phyloP scores from a whole-genome alignment of 2,329 filamentous ascomycete genomes.

The Magnaporthiopsis poae region DNA sequence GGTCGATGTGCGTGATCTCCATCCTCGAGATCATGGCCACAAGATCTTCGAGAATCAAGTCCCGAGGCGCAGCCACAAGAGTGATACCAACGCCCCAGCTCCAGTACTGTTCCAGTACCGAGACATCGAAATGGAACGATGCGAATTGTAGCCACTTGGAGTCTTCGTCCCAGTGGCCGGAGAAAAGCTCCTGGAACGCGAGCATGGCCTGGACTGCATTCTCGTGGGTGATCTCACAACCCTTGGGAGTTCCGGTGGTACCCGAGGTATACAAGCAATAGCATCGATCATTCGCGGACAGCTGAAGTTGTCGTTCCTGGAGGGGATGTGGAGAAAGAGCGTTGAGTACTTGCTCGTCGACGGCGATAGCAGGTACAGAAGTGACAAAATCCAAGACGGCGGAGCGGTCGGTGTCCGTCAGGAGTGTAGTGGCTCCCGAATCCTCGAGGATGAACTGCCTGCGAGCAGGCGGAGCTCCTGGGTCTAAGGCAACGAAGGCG shows the following conservation, averaged over 20 bases:
- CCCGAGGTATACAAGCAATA: slow-evolving; percentile 85
- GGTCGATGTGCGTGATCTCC: slow-evolving; percentile 77
- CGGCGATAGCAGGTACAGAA: slow-evolving; percentile 23
- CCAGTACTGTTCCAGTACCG: slow-evolving; percentile 89
- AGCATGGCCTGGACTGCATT: slow-evolving; percentile 85
- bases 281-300: slow-evolving; percentile 47
- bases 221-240: slow-evolving; percentile 78
- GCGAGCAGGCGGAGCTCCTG: slow-evolving; percentile 59
- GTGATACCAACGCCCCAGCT: slow-evolving; percentile 86
- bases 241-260: slow-evolving; percentile 78
- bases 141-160: slow-evolving; percentile 90
- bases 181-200: slow-evolving; percentile 71
- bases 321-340: neutral
- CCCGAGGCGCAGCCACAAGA: slow-evolving; percentile 70
- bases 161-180: slow-evolving; percentile 57
- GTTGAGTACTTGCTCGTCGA: slow-evolving; percentile 24
- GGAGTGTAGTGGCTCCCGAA: slow-evolving; percentile 53
- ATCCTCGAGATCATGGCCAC: slow-evolving; percentile 60
- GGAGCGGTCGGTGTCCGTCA: slow-evolving; percentile 37
- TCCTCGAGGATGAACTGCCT: slow-evolving; percentile 71
- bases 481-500: slow-evolving; percentile 71
- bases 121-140: slow-evolving; percentile 89
- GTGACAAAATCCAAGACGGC: slow-evolving; percentile 24
- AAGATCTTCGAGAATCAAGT: slow-evolving; percentile 77
- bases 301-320: slow-evolving; percentile 18